These are phyloP conservation scores for Rhodotorula sphaerocarpa DNA, from an alignment of 768 basidiomycete species.

Conservation along the genomic window DNA sequence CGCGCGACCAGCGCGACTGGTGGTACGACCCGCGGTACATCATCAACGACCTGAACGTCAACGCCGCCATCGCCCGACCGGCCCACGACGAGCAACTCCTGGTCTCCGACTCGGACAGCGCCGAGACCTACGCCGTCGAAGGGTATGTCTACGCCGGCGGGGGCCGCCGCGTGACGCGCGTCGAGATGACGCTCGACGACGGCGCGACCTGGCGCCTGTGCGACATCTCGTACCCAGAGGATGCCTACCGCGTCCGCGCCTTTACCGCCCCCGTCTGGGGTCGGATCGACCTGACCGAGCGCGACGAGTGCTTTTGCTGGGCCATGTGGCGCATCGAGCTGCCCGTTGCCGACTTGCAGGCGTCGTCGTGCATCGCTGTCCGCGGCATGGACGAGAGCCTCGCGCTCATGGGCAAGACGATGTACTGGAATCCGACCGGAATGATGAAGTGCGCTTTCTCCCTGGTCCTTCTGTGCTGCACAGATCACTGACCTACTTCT, in stretches of 20 bases:
- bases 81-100: constrained; percentile 50
- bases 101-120: neutral
- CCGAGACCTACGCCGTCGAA: constrained; percentile 46
- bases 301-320: constrained; percentile 55
- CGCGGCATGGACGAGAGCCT: constrained; percentile 54
- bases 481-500: neutral
- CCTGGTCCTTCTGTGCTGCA: neutral
- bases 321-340: constrained; percentile 53
- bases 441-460: constrained; percentile 51
- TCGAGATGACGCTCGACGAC: constrained; percentile 55
- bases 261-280: constrained; percentile 50
- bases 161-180: constrained; percentile 53
- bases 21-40: constrained; percentile 52
- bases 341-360: constrained; percentile 42
- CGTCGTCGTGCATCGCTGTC: constrained; percentile 48
- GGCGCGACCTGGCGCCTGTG: constrained; percentile 51
- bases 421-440: constrained; percentile 50
- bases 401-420: constrained; percentile 51
- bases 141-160: constrained; percentile 62
- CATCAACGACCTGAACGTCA: constrained; percentile 56
- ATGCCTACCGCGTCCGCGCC: constrained; percentile 46
- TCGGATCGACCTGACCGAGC: constrained; percentile 49
- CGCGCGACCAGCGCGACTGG: constrained; percentile 51
- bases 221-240: constrained; percentile 51
- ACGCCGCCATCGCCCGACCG: constrained; percentile 54